A percentile compares a stretch with the other conserved stretches of the same genome.
phyloP scores from a whole-genome alignment of 331 rosid genomes.

The Saraca asoca region DNA sequence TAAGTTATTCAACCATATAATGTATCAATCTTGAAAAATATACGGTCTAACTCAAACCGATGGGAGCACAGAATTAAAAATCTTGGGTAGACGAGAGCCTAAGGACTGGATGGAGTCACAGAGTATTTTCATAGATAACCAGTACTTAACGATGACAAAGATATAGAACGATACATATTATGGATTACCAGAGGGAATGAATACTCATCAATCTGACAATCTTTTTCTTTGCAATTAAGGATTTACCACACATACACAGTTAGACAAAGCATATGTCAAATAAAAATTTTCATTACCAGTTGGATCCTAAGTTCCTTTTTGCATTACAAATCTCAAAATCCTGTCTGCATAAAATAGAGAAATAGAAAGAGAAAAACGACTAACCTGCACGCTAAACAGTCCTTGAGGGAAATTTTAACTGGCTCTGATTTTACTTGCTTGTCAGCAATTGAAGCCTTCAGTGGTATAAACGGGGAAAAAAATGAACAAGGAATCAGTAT shows the following conservation, averaged over 20 bases:
- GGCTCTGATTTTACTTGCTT: conserved; percentile 68
- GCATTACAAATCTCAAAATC: neutral
- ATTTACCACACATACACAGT: neutral
- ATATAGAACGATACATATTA: neutral
- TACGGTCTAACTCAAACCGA: neutral
- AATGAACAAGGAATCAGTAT: neutral
- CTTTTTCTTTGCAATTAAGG: neutral
- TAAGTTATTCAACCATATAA: neutral
- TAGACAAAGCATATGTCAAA: neutral
- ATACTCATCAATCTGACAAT: neutral
- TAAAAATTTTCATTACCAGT: neutral
- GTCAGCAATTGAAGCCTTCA: conserved; percentile 54
- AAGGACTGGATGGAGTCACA: neutral
- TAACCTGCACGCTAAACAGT: conserved; percentile 98
- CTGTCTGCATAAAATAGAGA: neutral
- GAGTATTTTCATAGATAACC: neutral
- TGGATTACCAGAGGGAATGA: neutral
- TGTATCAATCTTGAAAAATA: too few relatives aligned
- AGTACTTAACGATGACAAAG: neutral
- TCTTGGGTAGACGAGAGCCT: neutral
- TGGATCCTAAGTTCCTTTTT: neutral
- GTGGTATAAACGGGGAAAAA: neutral
- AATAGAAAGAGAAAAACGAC: conserved; percentile 7
- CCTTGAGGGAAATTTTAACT: conserved; percentile 90
- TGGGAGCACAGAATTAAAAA: neutral